Percentiles rank a stretch among this genome's conserved stretches.
Conservation (phyloP, 75 land plant species). For the Selaginella moellendorffii region DNA sequence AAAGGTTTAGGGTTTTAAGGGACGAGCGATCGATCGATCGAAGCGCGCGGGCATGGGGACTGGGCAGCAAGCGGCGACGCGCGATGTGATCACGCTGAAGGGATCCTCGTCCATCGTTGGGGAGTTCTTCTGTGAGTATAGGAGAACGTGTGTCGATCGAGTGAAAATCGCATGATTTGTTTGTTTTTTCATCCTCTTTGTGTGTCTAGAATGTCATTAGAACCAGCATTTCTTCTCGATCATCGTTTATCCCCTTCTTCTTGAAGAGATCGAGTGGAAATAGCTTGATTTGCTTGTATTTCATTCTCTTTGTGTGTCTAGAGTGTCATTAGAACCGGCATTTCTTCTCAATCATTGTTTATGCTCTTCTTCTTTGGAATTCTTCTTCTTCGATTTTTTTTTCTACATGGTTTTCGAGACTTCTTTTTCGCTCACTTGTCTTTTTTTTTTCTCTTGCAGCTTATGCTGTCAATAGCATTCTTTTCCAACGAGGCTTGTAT, state of each 20-base stretch:
- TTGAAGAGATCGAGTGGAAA: background rate
- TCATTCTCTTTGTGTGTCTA: background rate
- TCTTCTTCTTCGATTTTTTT: constrained; percentile 7
- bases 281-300: background rate
- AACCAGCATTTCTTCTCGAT: too few species aligned
- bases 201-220: too few species aligned
- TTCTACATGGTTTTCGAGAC: background rate
- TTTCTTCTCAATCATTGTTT: background rate
- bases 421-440: too few species aligned
- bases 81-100: constrained; percentile 83
- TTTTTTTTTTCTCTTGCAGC: constrained; percentile 5
- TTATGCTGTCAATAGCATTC: constrained; percentile 34
- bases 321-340: background rate
- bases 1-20: too few species aligned
- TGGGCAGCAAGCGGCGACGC: constrained; percentile 40
- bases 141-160: background rate
- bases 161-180: background rate
- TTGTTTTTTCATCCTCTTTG: too few species aligned
- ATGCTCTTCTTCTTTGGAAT: too few species aligned
- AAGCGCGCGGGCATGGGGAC: constrained; percentile 33
- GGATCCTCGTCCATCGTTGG: constrained; percentile 96
- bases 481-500: constrained; percentile 85
- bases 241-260: background rate
- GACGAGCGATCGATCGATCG: too few species aligned
- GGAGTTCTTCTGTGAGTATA: constrained; percentile 68